Base-by-base conservation (phyloP, 352 stramenopile species). In the Phytophthora pluvialis region DNA sequence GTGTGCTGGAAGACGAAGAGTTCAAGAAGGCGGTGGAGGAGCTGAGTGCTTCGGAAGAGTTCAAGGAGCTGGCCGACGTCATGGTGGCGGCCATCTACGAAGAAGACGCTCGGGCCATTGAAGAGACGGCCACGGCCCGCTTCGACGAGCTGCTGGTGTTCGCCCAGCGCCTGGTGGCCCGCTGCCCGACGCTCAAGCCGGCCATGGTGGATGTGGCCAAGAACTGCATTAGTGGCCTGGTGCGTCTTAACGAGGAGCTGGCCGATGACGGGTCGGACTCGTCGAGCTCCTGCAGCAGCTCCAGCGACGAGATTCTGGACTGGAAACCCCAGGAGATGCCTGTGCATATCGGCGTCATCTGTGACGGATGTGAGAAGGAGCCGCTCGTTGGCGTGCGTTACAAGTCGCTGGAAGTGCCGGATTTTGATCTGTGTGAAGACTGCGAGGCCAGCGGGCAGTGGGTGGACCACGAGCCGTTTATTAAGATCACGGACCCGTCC, bases 361-460 rank as follows among this genome's bases (percentile, higher is more conserved):
- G 81, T n/a, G 65, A 88, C 45, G 77, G 81, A 16, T 90, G 86
- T 56, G 59, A 86, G 18, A 80, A 81, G 73, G 53, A 28, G 2
- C 82, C 83, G 5, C 60, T 94, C 3, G 44, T 83, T 29, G 86
- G 86, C 13, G 67, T 81, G 5, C 88, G 85, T 43, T 97, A 90
- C 83, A 96, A 96, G 76, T 89, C 81, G 16, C 53, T 87, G n/a
- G 73, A 90, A 28, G 69, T 77, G 6, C 45, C 71, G 2, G 70
- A 95, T 64, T 96, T 95, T 60, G 88, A 97, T 42, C 46, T 97
- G 38, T 96, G 86, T 56, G 72, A 82, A 53, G 64, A 44, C 8
- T 96, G 88, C 62, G 84, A 95, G 58, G 72, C 67, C 12, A 83
- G 77, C 28, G 78, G 77, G 29, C 72, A 83, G 52, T 89, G 73